Conservation (phyloP, 345 rosid genomes). For the Moricandia moricandioides region DNA sequence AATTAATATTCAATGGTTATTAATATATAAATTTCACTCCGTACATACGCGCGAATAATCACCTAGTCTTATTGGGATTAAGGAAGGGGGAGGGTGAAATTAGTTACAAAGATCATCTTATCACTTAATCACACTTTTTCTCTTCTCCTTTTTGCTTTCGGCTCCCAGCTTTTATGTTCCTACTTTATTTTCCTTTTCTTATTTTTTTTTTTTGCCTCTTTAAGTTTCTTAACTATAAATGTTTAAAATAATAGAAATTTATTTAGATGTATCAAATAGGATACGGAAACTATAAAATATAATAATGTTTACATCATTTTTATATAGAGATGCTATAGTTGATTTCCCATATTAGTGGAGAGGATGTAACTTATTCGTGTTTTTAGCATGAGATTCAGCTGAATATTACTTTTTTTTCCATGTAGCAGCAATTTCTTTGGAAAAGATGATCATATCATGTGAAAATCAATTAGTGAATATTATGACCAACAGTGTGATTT, state of each 20-base stretch:
- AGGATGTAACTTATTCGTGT: not conserved
- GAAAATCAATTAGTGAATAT: not conserved
- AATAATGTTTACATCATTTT: not conserved
- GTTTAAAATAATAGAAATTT: not conserved
- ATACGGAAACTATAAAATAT: not conserved
- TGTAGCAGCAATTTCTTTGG: not conserved
- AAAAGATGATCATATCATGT: not conserved
- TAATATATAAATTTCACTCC: no score
- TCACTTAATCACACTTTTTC: constrained; percentile 32
- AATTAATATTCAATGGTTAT: no score
- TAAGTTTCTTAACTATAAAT: constrained; percentile 5
- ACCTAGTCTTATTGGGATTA: not conserved
- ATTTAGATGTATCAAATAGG: constrained; percentile 1
- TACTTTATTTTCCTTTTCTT: constrained; percentile 7
- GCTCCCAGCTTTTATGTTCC: constrained; percentile 2
- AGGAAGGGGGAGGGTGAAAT: not conserved
- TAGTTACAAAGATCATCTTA: constrained; percentile 19
- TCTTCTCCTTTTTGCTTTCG: constrained; percentile 32
- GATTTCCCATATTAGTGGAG: constrained; percentile 9
- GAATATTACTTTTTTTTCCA: not conserved
- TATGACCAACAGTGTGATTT: constrained; percentile 11
- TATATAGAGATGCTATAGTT: not conserved
- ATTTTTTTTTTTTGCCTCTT: constrained; percentile 1
- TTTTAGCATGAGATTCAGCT: not conserved
- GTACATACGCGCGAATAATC: no score